Evolutionary conservation across 208 protist genomes (phyloP).

Genomic region (Phytomonas serpens): DNA sequence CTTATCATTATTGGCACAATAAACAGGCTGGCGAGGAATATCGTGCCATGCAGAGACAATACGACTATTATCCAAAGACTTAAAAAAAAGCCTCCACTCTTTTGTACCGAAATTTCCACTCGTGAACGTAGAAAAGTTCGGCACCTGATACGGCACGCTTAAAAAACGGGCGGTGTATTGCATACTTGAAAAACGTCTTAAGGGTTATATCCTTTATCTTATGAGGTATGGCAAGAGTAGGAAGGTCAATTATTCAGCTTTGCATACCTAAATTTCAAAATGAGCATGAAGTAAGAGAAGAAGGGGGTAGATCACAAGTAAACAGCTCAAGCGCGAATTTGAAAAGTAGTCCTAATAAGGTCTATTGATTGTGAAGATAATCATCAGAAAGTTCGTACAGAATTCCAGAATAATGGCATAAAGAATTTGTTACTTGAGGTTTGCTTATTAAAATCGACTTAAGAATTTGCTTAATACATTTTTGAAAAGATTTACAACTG

Average conservation of each 20-base stretch:
- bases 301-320: neutral
- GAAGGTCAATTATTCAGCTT: slow-evolving; percentile 1
- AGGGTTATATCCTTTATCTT: neutral
- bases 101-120: slow-evolving; percentile 22
- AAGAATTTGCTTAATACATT: neutral
- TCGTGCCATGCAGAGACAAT: slow-evolving; percentile 67
- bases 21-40: slow-evolving; percentile 28
- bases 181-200: neutral
- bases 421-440: neutral
- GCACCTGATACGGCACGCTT: slow-evolving; percentile 3
- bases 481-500: neutral
- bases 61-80: slow-evolving; percentile 6
- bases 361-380: neutral
- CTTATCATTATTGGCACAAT: slow-evolving; percentile 10
- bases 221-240: neutral
- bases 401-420: neutral
- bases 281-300: neutral
- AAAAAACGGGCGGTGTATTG: neutral
- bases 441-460: neutral
- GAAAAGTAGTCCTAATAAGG: neutral
- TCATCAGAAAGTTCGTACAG: neutral
- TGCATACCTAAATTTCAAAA: slow-evolving; percentile 1
- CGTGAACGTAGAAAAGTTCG: slow-evolving; percentile 12
- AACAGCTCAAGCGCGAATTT: neutral
- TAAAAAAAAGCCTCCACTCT: slow-evolving; percentile 55